Evolutionary conservation across 140 eudicot genomes (phyloP), one percentile per base, ranked within the genome.

Genomic region (Ambrosia hybrid): DNA sequence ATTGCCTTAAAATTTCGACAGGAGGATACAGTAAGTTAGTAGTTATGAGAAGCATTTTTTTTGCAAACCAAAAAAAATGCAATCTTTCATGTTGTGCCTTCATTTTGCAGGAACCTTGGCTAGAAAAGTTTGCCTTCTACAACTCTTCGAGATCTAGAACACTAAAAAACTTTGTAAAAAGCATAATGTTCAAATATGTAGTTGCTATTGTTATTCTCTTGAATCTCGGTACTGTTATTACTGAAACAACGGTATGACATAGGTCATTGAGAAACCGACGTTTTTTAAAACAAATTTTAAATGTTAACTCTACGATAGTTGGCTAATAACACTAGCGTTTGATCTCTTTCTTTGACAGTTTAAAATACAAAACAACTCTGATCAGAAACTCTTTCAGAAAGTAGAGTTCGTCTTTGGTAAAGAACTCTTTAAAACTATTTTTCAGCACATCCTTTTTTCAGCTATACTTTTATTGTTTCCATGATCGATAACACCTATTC

Each of bases 391-490:
- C 53, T 94, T 97, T 96, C 99, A 94, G 83, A 79, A 53, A 66
- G 82, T 94, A 60, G 99, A 94, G 79, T 94, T 94, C 75, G 72
- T 85, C 71, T 94, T 94, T 64, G 99, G 97, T 91, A 91, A 57
- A 73, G 84, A 15, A 64, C 73, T 48, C 62, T 48, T 60, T 15
- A 33, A 14, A 57, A 57, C 21, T 70, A 14, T 5, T 41, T 1
- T 3, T 41, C 46, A 21, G 26, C 26, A 1, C 26, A 21, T 21
- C 26, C 26, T 21, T 21, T 21, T n/a, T n/a, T n/a, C n/a, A n/a
- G n/a, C n/a, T n/a, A n/a, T n/a, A n/a, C n/a, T n/a, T n/a, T n/a
- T n/a, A n/a, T n/a, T n/a, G n/a, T n/a, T n/a, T n/a, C n/a, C n/a
- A n/a, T n/a, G n/a, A n/a, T n/a, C n/a, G n/a, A n/a, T n/a, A n/a